Evolutionary conservation across 2,329 filamentous ascomycete species (phyloP).

Genomic region (Chalara sp.): DNA sequence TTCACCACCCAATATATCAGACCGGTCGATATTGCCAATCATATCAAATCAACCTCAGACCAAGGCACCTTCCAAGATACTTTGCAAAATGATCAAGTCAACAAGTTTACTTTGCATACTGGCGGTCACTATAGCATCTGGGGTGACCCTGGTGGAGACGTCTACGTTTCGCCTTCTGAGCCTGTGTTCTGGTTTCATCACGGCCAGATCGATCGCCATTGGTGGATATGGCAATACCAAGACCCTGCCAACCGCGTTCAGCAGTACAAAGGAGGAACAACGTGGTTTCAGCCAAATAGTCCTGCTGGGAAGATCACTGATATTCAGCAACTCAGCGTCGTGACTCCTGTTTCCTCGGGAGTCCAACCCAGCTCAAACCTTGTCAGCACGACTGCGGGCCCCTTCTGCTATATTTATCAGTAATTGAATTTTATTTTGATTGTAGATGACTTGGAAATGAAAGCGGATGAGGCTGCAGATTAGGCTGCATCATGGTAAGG

Average conservation of each 20-base stretch:
- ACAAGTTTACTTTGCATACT: slow-evolving; percentile 31
- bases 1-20: slow-evolving; percentile 32
- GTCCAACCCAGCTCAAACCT: slow-evolving; percentile 20
- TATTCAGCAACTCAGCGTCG: slow-evolving; percentile 25
- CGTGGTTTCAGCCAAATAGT: slow-evolving; percentile 33
- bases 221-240: slow-evolving; percentile 43
- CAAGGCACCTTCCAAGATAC: slow-evolving; percentile 37
- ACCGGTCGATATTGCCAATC: slow-evolving; percentile 29
- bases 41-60: slow-evolving; percentile 31
- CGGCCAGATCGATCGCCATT: slow-evolving; percentile 38
- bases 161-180: slow-evolving; percentile 37
- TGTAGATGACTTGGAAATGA: no score
- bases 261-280: slow-evolving; percentile 34
- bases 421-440: neutral
- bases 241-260: slow-evolving; percentile 28
- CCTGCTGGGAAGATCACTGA: slow-evolving; percentile 37
- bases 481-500: no score
- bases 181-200: slow-evolving; percentile 42
- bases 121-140: slow-evolving; percentile 36
- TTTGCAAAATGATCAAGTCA: slow-evolving; percentile 35
- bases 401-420: slow-evolving; percentile 39
- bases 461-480: no score
- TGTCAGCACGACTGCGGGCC: slow-evolving; percentile 34
- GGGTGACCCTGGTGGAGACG: slow-evolving; percentile 40
- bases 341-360: slow-evolving; percentile 19